Evolutionary conservation across 2,329 filamentous ascomycete genomes (phyloP), one percentile per base, ranked within the genome.

Genomic region (Penicillium sp.): DNA sequence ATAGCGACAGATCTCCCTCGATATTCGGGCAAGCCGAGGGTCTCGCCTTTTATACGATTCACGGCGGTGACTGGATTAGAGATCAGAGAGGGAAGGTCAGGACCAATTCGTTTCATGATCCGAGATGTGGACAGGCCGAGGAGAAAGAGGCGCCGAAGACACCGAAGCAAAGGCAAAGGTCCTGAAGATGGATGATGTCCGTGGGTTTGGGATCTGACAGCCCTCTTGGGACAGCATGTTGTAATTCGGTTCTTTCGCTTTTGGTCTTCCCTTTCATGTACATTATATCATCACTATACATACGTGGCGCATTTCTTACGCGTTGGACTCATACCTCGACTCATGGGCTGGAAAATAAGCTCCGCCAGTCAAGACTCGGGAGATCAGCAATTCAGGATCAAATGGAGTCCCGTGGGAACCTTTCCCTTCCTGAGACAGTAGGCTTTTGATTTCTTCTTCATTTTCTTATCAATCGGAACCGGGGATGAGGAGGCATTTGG

Each of bases 31-130:
- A 46, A 40, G 27, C 25, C 18, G 3, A 27, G 4, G 8, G 31
- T 49, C 33, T 27, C 46, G 2, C 46, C 39, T 9, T 7, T 49
- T 36, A 40, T 49, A 18, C 43, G 41, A n/a, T 29, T 30, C 13
- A 30, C 14, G 16, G 16, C 29, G 33, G n/a, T 10, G 6, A 45
- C 42, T 22, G 25, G 16, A 28, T 16, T 45, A 4, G 25, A 37
- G 25, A 45, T 25, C 6, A 38, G 42, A 25, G 33, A 30, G 3
- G 33, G 42, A 18, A 45, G 42, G 29, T 22, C 37, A 3, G 42
- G 42, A 39, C 25, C 16, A 27, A 25, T 45, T 30, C 42, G 42
- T 6, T 45, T 39, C 10, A 22, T 45, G 25, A 45, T 45, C 22
- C 42, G 42, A 39, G 3, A 29, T 13, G 25, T 33, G 10, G 34